Conservation (phyloP, 305 asterid species). For the Fraxinus baroniana region DNA sequence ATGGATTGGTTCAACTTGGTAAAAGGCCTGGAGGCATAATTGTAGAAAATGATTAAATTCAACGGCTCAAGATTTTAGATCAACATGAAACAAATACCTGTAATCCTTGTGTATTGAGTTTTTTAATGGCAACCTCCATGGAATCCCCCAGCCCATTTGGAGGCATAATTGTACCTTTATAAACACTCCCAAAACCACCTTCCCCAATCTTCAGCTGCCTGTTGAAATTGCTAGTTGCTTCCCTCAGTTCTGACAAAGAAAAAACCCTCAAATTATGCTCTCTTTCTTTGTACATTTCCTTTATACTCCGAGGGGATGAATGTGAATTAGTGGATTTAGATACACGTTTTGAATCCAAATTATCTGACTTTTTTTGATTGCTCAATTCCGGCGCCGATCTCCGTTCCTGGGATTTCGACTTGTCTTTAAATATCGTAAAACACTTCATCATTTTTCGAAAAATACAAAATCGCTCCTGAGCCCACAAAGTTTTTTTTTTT, state of each 20-base stretch:
- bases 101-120: slow-evolving; percentile 62
- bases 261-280: slow-evolving; percentile 52
- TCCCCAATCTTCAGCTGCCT: slow-evolving; percentile 67
- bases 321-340: slow-evolving; percentile 55
- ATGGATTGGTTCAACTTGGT: not conserved
- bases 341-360: slow-evolving; percentile 27
- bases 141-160: slow-evolving; percentile 38
- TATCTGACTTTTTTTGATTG: slow-evolving; percentile 15
- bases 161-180: slow-evolving; percentile 60
- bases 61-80: no score
- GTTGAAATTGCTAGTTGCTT: slow-evolving; percentile 67
- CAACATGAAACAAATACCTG: slow-evolving; percentile 47
- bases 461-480: not conserved
- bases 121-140: slow-evolving; percentile 70
- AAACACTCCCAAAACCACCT: slow-evolving; percentile 91
- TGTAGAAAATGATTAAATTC: no score
- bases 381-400: slow-evolving; percentile 59
- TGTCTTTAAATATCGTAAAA: slow-evolving; percentile 44
- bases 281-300: slow-evolving; percentile 64
- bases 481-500: not conserved
- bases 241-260: slow-evolving; percentile 58
- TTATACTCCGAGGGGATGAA: slow-evolving; percentile 51
- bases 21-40: no score
- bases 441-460: slow-evolving; percentile 47
- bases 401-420: slow-evolving; percentile 28